phyloP scores from a whole-genome alignment of 345 rosid genomes.

The Aurinia saxatilis region DNA sequence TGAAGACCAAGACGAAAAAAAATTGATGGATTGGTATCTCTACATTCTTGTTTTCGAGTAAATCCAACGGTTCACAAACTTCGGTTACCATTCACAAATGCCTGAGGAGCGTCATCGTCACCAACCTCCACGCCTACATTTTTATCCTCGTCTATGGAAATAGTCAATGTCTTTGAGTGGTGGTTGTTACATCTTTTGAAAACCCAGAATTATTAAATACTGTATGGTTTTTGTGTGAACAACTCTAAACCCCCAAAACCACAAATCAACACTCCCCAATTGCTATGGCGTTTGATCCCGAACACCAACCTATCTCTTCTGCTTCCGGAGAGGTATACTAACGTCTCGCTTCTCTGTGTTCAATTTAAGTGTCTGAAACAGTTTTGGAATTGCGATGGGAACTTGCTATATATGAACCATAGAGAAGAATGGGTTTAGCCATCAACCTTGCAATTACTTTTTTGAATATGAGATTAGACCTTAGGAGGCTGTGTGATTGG shows the following conservation, averaged over 20 bases:
- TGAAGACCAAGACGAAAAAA: no score
- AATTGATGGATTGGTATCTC: neutral
- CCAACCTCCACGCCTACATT: slow-evolving; percentile 16
- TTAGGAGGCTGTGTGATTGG: no score
- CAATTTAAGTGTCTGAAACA: no score
- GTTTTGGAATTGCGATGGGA: no score
- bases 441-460: neutral
- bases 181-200: neutral
- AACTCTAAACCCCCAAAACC: neutral
- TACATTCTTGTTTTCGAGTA: neutral
- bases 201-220: neutral
- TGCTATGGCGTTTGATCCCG: slow-evolving; percentile 54
- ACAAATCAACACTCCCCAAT: neutral
- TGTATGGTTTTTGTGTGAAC: neutral
- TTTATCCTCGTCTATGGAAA: neutral
- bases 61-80: slow-evolving; percentile 17
- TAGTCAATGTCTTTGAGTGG: neutral
- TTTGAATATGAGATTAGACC: neutral
- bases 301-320: slow-evolving; percentile 37
- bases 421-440: no score
- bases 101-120: slow-evolving; percentile 7
- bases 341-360: no score
- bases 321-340: slow-evolving; percentile 14
- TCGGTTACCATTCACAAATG: neutral
- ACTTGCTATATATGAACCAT: no score